phyloP scores from a whole-genome alignment of 345 rosid species.

The Eucalyptus regnans region DNA sequence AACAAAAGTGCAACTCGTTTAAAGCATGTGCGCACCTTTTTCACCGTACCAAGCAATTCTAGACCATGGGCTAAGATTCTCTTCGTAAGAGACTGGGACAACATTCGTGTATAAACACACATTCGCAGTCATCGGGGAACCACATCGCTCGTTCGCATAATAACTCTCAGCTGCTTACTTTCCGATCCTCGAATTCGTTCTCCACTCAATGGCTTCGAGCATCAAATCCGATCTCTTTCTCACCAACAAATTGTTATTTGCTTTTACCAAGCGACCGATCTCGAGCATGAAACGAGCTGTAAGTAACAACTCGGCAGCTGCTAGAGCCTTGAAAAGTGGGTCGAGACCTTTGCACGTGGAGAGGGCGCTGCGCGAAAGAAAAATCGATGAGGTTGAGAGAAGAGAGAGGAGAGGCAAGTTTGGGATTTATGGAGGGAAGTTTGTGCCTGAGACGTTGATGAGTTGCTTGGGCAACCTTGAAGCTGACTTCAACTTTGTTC shows the following conservation, averaged over 20 bases:
- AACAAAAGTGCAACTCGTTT: not conserved
- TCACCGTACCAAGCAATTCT: not conserved
- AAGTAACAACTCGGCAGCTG: not conserved
- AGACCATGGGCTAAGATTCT: not conserved
- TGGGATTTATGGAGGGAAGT: conserved; percentile 74
- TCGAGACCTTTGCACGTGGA: not conserved
- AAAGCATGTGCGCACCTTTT: not conserved
- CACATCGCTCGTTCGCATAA: not conserved
- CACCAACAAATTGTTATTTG: not conserved
- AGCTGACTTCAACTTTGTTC: conserved; percentile 31
- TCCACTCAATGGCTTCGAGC: not conserved
- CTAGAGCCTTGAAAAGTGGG: not conserved
- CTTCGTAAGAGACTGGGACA: not conserved
- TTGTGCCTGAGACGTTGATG: conserved; percentile 58
- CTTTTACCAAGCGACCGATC: not conserved
- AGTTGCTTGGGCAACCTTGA: conserved; percentile 38
- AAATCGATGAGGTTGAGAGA: not conserved
- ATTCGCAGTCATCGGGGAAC: not conserved
- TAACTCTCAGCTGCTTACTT: not conserved
- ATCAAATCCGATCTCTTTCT: not conserved
- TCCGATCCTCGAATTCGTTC: not conserved
- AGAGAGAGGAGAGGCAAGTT: conserved; percentile 20
- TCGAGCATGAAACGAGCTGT: not conserved
- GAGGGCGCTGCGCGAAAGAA: no score
- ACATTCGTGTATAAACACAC: not conserved